Percentiles rank a stretch among this genome's conserved stretches.
These are phyloP conservation scores for Aspergillus ruber DNA, from an alignment of 2,329 filamentous ascomycete genomes.

Conservation along the genomic window DNA sequence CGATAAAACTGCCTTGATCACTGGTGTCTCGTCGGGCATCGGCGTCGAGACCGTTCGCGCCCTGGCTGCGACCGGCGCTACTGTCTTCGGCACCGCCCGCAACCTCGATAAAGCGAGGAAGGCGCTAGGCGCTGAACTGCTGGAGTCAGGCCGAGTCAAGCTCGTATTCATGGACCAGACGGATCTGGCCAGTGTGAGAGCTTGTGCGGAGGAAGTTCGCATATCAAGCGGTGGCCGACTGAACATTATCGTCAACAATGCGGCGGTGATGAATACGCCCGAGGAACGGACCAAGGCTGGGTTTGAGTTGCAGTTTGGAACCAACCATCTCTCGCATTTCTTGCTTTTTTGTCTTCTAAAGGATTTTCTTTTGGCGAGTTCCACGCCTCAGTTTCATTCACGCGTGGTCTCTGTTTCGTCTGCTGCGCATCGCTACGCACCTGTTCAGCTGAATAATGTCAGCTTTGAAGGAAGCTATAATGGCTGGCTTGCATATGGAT, in stretches of 20 bases:
- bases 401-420: constrained; percentile 45
- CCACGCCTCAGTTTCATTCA: constrained; percentile 35
- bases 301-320: constrained; percentile 48
- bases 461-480: constrained; percentile 32
- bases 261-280: constrained; percentile 35
- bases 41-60: constrained; percentile 42
- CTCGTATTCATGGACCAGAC: constrained; percentile 7
- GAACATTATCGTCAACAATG: constrained; percentile 37
- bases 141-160: constrained; percentile 7
- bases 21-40: constrained; percentile 29
- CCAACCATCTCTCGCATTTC: constrained; percentile 50
- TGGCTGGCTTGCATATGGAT: constrained; percentile 38
- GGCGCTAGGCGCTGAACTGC: constrained; percentile 14
- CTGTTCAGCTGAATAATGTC: constrained; percentile 33
- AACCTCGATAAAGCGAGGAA: constrained; percentile 28
- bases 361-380: constrained; percentile 9
- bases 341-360: constrained; percentile 48
- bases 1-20: constrained; percentile 10
- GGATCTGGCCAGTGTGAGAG: constrained; percentile 10
- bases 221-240: constrained; percentile 5
- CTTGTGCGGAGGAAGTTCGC: constrained; percentile 6
- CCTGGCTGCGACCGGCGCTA: constrained; percentile 30
- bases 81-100: constrained; percentile 30
- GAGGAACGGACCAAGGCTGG: constrained; percentile 30
- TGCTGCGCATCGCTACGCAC: constrained; percentile 34